Evolutionary conservation across 2,329 filamentous ascomycete genomes (phyloP).

Genomic region (Paracoccidioides brasiliensis): DNA sequence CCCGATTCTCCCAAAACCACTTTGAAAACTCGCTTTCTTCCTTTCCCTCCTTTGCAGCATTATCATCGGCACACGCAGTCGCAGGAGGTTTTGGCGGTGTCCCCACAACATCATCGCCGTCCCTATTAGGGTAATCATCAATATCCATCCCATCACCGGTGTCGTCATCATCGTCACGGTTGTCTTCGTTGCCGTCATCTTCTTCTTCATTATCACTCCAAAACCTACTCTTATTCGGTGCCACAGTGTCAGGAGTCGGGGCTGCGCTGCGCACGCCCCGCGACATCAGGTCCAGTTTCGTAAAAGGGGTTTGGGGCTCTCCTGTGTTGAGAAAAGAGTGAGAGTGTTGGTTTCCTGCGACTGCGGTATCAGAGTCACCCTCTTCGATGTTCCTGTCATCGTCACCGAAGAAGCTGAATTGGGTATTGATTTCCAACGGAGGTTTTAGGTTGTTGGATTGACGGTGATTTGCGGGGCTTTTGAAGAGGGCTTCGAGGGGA

Average conservation of each 20-base stretch:
- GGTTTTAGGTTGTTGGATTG: conserved; percentile 17
- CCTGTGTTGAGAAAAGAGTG: neutral
- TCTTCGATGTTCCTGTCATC: conserved; percentile 40
- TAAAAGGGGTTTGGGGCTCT: conserved; percentile 68
- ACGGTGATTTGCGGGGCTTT: conserved; percentile 44
- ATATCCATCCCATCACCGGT: conserved; percentile 10
- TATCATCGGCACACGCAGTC: conserved; percentile 5
- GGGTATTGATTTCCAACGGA: conserved; percentile 36
- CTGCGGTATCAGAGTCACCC: conserved; percentile 13
- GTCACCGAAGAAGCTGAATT: conserved; percentile 67
- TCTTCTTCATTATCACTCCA: conserved; percentile 15
- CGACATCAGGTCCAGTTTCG: conserved; percentile 61
- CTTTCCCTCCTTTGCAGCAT: conserved; percentile 15
- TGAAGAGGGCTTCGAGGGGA: conserved; percentile 86
- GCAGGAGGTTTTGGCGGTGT: conserved; percentile 8
- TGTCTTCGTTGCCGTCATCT: conserved; percentile 6
- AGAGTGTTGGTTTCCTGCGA: conserved; percentile 2
- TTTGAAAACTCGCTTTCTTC: conserved; percentile 47
- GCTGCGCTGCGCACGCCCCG: conserved; percentile 64
- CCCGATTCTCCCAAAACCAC: conserved; percentile 46
- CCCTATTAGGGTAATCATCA: conserved; percentile 5
- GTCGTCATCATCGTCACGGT: conserved; percentile 8
- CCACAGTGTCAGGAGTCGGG: conserved; percentile 85
- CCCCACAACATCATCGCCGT: conserved; percentile 13
- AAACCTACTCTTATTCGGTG: conserved; percentile 39